Evolutionary conservation across 768 basidiomycete species (phyloP).

Genomic region (Xerocomellus chrysenteron): DNA sequence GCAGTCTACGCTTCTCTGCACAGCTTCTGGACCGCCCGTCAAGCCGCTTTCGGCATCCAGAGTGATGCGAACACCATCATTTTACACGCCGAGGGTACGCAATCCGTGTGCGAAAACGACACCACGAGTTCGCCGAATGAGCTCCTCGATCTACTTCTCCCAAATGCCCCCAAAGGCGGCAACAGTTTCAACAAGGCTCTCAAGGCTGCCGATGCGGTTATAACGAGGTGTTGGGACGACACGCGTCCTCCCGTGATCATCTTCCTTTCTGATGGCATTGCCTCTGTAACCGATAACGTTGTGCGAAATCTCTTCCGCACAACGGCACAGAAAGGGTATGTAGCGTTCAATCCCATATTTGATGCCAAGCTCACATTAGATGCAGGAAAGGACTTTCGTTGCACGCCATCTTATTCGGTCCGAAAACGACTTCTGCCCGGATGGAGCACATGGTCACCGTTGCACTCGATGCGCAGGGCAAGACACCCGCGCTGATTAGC

Average conservation of each 20-base stretch:
- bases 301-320: constrained; percentile 40
- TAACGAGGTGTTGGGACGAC: constrained; percentile 46
- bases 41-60: constrained; percentile 34
- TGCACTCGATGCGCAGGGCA: constrained; percentile 46
- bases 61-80: constrained; percentile 57
- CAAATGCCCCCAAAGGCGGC: constrained; percentile 34
- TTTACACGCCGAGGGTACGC: constrained; percentile 37
- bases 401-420: constrained; percentile 56
- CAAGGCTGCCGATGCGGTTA: constrained; percentile 32
- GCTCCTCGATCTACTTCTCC: constrained; percentile 43
- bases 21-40: constrained; percentile 55
- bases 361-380: not conserved
- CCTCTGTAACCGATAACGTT: constrained; percentile 30
- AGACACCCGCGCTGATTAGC: constrained; percentile 24
- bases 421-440: constrained; percentile 15
- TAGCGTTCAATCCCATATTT: not conserved
- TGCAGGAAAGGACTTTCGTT: constrained; percentile 54
- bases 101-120: constrained; percentile 42
- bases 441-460: constrained; percentile 49
- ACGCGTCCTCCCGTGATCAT: constrained; percentile 49
- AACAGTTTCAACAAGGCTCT: constrained; percentile 48
- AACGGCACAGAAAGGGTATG: constrained; percentile 43
- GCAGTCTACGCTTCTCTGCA: constrained; percentile 55
- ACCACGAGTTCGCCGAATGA: constrained; percentile 40
- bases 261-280: constrained; percentile 59